Evolutionary conservation across 2,329 filamentous ascomycete species (phyloP).

Genomic region (Diaporthe australafricana): DNA sequence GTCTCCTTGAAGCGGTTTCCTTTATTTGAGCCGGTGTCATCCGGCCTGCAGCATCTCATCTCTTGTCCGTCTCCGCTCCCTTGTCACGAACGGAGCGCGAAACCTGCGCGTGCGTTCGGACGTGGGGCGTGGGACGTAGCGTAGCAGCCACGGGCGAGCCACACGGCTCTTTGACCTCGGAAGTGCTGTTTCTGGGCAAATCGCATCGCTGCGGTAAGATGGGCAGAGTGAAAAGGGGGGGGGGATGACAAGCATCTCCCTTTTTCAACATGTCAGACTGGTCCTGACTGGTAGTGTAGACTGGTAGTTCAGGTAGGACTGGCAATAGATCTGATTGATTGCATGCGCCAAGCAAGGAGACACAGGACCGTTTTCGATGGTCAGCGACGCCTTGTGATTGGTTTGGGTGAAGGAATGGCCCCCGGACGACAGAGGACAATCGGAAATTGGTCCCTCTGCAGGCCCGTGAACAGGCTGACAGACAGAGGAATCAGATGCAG

Average conservation of each 20-base stretch:
- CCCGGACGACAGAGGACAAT: conserved; percentile 2
- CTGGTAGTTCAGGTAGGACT: neutral
- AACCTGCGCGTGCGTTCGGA: conserved; percentile 18
- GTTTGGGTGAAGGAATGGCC: conserved; percentile 8
- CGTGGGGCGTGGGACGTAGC: neutral
- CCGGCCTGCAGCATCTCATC: neutral
- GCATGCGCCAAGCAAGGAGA: conserved; percentile 15
- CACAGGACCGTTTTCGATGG: conserved; percentile 24
- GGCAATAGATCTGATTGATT: conserved; percentile 28
- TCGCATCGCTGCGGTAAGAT: neutral
- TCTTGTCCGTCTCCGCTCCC: neutral
- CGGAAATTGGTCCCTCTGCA: conserved; percentile 30
- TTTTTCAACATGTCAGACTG: conserved; percentile 20
- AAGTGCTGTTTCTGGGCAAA: conserved; percentile 16
- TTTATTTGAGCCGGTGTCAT: neutral
- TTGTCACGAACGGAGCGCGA: conserved; percentile 32
- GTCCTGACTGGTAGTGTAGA: neutral
- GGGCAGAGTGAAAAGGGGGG: conserved; percentile 1
- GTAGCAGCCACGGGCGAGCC: conserved; percentile 8
- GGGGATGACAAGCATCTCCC: neutral
- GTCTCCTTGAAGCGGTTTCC: neutral
- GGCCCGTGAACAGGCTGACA: conserved; percentile 1
- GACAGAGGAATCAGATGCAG: conserved; percentile 32
- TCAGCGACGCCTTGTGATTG: conserved; percentile 32
- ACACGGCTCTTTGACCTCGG: conserved; percentile 3